Conservation (phyloP, 441 rosid genomes). For the Brassica hybrid region DNA sequence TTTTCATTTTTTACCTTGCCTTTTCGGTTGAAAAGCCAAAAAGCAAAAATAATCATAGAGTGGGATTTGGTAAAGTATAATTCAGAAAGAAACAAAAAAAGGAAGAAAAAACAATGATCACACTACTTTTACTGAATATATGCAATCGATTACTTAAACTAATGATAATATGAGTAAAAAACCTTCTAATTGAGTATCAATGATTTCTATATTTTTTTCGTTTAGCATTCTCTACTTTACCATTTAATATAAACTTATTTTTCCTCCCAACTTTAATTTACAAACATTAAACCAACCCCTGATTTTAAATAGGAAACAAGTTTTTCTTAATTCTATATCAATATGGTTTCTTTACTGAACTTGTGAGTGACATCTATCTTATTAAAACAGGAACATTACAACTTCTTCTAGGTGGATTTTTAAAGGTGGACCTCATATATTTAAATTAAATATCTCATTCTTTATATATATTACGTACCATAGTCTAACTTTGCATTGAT, state of each 20-base stretch:
- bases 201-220: conserved; percentile 60
- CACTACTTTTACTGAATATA: conserved; percentile 25
- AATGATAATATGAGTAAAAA: conserved; percentile 88
- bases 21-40: conserved; percentile 50
- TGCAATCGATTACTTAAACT: conserved; percentile 45
- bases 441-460: too few relatives aligned
- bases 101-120: conserved; percentile 10
- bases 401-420: too few relatives aligned
- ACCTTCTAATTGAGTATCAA: conserved; percentile 72
- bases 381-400: too few relatives aligned
- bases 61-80: conserved; percentile 47
- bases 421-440: too few relatives aligned
- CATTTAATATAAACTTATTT: conserved; percentile 25
- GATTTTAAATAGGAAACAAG: conserved; percentile 50
- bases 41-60: conserved; percentile 39
- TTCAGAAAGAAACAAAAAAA: conserved; percentile 12
- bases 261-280: conserved; percentile 16
- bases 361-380: conserved; percentile 38
- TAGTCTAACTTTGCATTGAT: too few relatives aligned
- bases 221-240: conserved; percentile 37
- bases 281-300: background rate
- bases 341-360: conserved; percentile 45
- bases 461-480: too few relatives aligned
- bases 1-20: conserved; percentile 43
- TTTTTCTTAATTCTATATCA: conserved; percentile 27